Base-by-base conservation (phyloP, 345 rosid species). In the Citropsis articulata region DNA sequence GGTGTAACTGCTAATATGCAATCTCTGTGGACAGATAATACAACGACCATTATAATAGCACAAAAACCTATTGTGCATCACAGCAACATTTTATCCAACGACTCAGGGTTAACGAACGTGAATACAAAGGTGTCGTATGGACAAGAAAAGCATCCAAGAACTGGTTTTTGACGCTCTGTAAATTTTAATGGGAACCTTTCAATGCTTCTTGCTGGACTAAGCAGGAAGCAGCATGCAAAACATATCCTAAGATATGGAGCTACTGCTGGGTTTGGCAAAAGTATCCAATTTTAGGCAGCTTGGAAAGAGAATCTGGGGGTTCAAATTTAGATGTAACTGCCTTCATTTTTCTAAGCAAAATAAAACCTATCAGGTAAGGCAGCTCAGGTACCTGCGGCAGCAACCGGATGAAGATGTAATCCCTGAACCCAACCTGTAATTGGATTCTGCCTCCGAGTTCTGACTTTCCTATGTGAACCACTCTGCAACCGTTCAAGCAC, bases 391-490 rank as follows among this genome's bases (percentile, higher is more conserved):
- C 67, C 19, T 2, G 77, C 6, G 13, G 68, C 35, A 13, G 68
- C 31, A 22, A 6, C 68, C 6, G 25, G 33, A 38, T 19, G 68
- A 30, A 45, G 19, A 45, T 53, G 12, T 70, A 67, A 75, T 30
- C 69, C 78, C 45, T 64, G 78, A 50, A 95, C 87, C 97, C 97
- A 95, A 65, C 98, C 99, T 0, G 97, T 91, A 69, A 93, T 91
- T 0, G 98, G 97, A 86, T 92, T 84, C 87, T 93, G 84, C 88
- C 91, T 84, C n/a, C 98, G 96, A 16, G 86, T 77, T 78, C 96
- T 83, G 42, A 87, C 78, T 80, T 87, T 93, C 78, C 87, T 83
- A 30, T 86, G 89, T 4, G 91, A 82, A 75, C 96, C 96, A 77
- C 93, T 88, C 76, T 91, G 99, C 82, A 95, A 77, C 66, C 97